Evolutionary conservation across 1,284 basidiomycete genomes (phyloP).

Genomic region (Malassezia slooffiae): DNA sequence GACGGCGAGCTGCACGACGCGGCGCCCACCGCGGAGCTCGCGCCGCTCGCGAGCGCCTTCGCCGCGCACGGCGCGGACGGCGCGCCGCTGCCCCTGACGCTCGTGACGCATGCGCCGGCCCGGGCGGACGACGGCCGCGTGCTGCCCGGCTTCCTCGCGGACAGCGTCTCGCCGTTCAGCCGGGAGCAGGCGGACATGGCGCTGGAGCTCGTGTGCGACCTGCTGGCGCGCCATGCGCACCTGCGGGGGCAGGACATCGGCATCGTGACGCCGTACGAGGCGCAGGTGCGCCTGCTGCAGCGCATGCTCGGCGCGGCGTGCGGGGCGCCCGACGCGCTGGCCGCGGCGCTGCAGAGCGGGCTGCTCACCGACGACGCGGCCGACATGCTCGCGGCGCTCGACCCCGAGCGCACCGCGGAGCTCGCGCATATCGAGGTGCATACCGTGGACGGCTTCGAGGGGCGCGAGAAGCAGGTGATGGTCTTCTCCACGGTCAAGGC

Average conservation of each 20-base stretch:
- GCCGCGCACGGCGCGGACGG: conserved; percentile 3
- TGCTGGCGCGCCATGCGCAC: conserved; percentile 26
- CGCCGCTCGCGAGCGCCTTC: conserved; percentile 24
- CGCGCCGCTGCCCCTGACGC: conserved; percentile 2
- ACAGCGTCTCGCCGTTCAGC: conserved; percentile 26
- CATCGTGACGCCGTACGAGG: conserved; percentile 40
- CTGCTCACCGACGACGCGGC: conserved; percentile 4
- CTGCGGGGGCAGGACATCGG: conserved; percentile 35
- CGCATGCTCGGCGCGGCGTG: conserved; percentile 20
- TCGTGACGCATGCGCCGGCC: conserved; percentile 12
- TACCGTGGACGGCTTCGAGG: conserved; percentile 90
- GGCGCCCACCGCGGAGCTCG: conserved; percentile 40
- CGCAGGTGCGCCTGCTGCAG: conserved; percentile 30
- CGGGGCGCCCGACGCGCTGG: conserved; percentile 1
- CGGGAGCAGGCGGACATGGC: conserved; percentile 25
- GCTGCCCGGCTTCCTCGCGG: background rate
- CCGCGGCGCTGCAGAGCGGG: background rate
- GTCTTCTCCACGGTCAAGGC: conserved; percentile 84
- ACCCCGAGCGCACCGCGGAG: conserved; percentile 15
- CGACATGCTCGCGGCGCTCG: conserved; percentile 5
- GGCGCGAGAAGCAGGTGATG: conserved; percentile 88
- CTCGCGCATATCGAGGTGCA: conserved; percentile 64
- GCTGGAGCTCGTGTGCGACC: conserved; percentile 41
- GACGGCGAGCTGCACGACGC: conserved; percentile 60
- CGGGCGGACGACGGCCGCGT: too few relatives aligned